Evolutionary conservation across 768 basidiomycete genomes (phyloP), one percentile per base, ranked within the genome.

Genomic region (Exsudoporus frostii): DNA sequence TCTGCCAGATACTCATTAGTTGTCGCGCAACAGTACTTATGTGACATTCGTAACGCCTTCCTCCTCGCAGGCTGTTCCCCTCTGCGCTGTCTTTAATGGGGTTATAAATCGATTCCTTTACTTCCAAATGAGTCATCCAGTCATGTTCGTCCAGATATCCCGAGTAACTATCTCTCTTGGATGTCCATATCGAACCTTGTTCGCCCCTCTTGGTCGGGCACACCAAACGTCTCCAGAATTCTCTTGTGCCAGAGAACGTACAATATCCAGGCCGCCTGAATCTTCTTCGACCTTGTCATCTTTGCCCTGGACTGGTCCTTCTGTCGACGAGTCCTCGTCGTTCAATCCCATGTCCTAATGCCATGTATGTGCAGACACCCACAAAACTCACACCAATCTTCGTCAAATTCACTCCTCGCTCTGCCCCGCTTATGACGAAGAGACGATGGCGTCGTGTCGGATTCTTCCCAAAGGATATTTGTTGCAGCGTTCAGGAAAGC

Each of bases 1-100:
- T 93, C n/a, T n/a, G n/a, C 20, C 95, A 98, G 75, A 71, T 86
- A 47, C 83, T 98, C 90, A 3, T 86, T 88, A 1, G 92, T 96
- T 50, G 83, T 97, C 50, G 84, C 92, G 6, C 90, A 7, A 27
- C 27, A 4, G 5, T 6, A 27, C 27, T 1, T 27, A 8, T 7
- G 27, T 7, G 7, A 71, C 69, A 7, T 78, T 80, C 38, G 25
- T 76, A 76, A 32, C 84, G 82, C 5, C 84, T 86, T 1, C 85
- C n/a, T n/a, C n/a, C 85, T 1, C 78, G 79, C 20, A 82, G 82
- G 62, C 82, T 81, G 2, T 78, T 82, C 38, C 76, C 88, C 50
- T 88, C 88, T 66, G n/a, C n/a, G 79, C 77, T 9, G 76, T 78
- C 7, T 79, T 84, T 58, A 78, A 70, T n/a, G n/a, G n/a, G n/a